Evolutionary conservation across 2,329 filamentous ascomycete species (phyloP).

Genomic region (Aspergillus sp.): DNA sequence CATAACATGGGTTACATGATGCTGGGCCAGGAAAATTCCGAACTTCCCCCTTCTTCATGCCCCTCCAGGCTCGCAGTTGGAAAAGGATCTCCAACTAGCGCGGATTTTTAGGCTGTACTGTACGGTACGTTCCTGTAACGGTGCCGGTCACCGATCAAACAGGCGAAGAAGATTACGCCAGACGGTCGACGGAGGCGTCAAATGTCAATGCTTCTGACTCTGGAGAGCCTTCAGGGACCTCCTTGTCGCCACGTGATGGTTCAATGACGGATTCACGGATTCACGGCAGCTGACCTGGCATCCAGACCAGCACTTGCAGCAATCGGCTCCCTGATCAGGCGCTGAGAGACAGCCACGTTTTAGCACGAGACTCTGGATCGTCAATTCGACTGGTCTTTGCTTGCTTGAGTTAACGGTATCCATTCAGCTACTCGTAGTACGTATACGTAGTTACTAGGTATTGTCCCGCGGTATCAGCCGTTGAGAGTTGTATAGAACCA

Average conservation of each 20-base stretch:
- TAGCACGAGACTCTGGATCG: neutral
- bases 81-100: conserved; percentile 28
- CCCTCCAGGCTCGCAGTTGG: conserved; percentile 14
- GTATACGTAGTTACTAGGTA: no score
- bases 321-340: neutral
- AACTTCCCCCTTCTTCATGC: neutral
- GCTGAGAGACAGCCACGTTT: neutral
- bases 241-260: conserved; percentile 33
- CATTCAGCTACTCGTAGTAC: neutral
- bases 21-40: neutral
- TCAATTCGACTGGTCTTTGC: neutral
- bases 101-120: conserved; percentile 15
- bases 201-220: neutral
- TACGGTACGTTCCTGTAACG: conserved; percentile 17
- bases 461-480: neutral
- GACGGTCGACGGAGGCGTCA: conserved; percentile 14
- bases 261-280: conserved; percentile 14
- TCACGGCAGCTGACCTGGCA: conserved; percentile 22
- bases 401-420: neutral
- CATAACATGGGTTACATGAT: neutral
- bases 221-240: neutral
- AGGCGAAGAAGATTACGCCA: conserved; percentile 9
- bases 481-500: neutral
- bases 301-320: neutral
- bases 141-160: conserved; percentile 19